Percentiles rank a stretch among this genome's conserved stretches.
These are phyloP conservation scores for Pseudogymnoascus sp. DNA, from an alignment of 2,329 filamentous ascomycete genomes.

Conservation along the genomic window DNA sequence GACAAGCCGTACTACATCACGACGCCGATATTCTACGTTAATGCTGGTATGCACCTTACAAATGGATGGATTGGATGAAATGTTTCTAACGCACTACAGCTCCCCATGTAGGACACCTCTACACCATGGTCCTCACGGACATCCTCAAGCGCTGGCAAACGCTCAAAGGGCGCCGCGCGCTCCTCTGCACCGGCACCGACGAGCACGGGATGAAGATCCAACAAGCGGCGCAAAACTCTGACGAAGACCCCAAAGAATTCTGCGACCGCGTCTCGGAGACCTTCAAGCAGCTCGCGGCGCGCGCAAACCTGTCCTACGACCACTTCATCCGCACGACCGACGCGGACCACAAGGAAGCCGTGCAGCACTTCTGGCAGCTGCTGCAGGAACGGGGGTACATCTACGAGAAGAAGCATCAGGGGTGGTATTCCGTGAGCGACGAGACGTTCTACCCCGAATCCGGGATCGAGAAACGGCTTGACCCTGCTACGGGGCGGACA, in stretches of 20 bases:
- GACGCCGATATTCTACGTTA: conserved; percentile 98
- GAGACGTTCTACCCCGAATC: conserved; percentile 89
- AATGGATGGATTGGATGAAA: neutral
- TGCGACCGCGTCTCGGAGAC: conserved; percentile 77
- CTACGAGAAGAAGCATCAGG: conserved; percentile 79
- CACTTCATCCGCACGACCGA: conserved; percentile 93
- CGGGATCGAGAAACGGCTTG: conserved; percentile 64
- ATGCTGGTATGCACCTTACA: conserved; percentile 58
- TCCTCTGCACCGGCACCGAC: conserved; percentile 86
- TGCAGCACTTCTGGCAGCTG: conserved; percentile 82
- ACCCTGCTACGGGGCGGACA: conserved; percentile 74
- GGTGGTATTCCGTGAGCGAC: conserved; percentile 95
- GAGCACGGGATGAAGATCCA: conserved; percentile 98
- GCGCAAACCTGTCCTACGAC: conserved; percentile 66
- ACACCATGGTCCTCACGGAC: conserved; percentile 85
- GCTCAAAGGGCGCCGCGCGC: conserved; percentile 62
- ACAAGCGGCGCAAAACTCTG: conserved; percentile 66
- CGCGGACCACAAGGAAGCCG: conserved; percentile 69
- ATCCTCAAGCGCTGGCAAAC: conserved; percentile 87
- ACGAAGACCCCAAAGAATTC: conserved; percentile 70
- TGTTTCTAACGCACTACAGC: conserved; percentile 41
- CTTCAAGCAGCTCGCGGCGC: conserved; percentile 67
- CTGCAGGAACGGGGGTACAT: conserved; percentile 69
- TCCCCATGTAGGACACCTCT: conserved; percentile 91
- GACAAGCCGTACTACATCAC: conserved; percentile 90